Base-by-base conservation (phyloP, 345 rosid species). In the Salix brachista region DNA sequence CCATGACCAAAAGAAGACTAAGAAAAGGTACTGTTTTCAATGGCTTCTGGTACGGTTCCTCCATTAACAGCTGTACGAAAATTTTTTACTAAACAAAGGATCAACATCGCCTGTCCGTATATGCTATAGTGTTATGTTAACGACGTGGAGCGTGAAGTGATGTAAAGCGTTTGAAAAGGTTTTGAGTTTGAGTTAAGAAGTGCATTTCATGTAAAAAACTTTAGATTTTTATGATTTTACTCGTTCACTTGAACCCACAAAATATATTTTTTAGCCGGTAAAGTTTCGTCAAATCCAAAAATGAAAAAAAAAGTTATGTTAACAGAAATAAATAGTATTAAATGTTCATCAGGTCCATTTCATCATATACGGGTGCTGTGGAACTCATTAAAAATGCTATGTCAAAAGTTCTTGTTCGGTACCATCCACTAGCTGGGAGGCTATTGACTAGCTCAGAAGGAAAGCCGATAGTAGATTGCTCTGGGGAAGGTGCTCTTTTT, bases 401-500 rank as follows among this genome's bases (percentile, higher is more conserved):
- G 84, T 84, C 36, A 34, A 87, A 87, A 70, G 89, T 90, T 42
- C 92, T 92, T 76, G 95, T 89, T 80, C 87, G 83, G 71, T 88
- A 90, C 84, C 86, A 90, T 61, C 97, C 97, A 2, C 84, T 91
- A 54, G 96, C 97, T 0, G 97, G 98, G 50, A 81, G 93, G 80
- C 86, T 92, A 42, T 80, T 89, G 1, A 84, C 91, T 21, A 92
- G 97, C 68, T 82, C 97, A 1, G 92, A 88, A 68, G 92, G 94
- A 42, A 92, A 92, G 88, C 90, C 88, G 69, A 88, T 88, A 10
- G 91, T 92, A 50, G 85, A 91, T 75, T 91, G 98, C 84, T 87
- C 89, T 0, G 94, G 89, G 25, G 94, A 94, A 28, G 98, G 98
- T 65, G 95, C 90, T 61, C 91, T 94, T 64, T 89, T 94, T 65